Conservation (phyloP, 257 asterid species). For the Paulownia fortunei region DNA sequence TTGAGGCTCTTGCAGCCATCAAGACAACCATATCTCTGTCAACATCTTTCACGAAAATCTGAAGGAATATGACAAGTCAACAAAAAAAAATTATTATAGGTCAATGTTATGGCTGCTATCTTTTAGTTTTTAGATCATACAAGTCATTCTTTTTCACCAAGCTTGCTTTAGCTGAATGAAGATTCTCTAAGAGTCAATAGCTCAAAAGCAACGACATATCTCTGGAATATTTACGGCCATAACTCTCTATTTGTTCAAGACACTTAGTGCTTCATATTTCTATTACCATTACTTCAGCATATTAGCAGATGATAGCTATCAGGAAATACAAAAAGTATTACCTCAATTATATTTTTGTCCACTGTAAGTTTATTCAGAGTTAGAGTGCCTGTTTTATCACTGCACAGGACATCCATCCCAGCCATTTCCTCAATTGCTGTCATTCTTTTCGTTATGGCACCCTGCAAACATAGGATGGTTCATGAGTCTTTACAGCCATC, state of each 20-base stretch:
- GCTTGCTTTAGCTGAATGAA: too few relatives aligned
- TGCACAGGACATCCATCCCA: conserved; percentile 89
- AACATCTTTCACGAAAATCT: conserved; percentile 58
- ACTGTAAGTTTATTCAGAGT: conserved; percentile 78
- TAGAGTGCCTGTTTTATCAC: conserved; percentile 85
- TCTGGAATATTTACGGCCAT: too few relatives aligned
- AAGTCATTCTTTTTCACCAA: too few relatives aligned
- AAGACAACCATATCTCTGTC: conserved; percentile 58
- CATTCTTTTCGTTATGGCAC: conserved; percentile 91
- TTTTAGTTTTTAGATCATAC: not conserved
- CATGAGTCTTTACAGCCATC: not conserved
- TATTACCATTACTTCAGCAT: not conserved
- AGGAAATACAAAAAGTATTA: not conserved
- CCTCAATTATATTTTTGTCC: conserved; percentile 65
- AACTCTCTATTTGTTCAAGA: too few relatives aligned
- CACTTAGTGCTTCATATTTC: too few relatives aligned
- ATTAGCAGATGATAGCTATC: not conserved
- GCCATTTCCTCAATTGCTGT: conserved; percentile 93
- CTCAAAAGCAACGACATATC: too few relatives aligned
- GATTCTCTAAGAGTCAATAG: too few relatives aligned
- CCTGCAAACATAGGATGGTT: conserved; percentile 31
- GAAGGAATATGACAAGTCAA: not conserved
- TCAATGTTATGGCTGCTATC: not conserved
- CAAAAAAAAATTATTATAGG: not conserved
- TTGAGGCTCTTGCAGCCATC: conserved; percentile 75